These are phyloP conservation scores for Melampsora americana DNA, from an alignment of 1,284 basidiomycete genomes.

Conservation along the genomic window DNA sequence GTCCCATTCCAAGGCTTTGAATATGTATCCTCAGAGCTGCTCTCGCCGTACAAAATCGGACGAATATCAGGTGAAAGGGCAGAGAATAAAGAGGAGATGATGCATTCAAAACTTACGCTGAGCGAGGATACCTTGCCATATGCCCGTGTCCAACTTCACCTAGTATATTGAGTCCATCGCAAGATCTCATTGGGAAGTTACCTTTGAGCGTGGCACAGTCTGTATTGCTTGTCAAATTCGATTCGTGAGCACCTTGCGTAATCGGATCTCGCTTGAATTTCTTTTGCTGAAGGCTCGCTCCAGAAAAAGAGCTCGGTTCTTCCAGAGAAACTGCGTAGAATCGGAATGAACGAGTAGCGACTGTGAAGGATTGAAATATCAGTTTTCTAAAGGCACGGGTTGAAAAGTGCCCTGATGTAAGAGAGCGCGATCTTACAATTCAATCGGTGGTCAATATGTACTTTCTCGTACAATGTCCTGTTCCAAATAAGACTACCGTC, in stretches of 20 bases:
- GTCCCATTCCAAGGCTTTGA: conserved; percentile 32
- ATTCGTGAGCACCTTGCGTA: no score
- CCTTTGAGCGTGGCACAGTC: not conserved
- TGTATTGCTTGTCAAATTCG: no score
- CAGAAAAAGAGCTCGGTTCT: not conserved
- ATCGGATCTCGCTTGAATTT: not conserved
- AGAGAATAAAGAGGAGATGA: not conserved
- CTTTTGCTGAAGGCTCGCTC: not conserved
- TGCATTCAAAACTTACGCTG: not conserved
- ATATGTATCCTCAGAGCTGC: not conserved
- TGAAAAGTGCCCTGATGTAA: not conserved
- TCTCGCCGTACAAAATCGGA: not conserved
- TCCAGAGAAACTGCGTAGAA: not conserved
- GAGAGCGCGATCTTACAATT: not conserved
- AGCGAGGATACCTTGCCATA: not conserved
- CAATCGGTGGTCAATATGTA: not conserved
- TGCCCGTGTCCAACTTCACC: not conserved
- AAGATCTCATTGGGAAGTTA: not conserved
- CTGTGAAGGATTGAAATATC: not conserved
- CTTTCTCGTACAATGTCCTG: not conserved
- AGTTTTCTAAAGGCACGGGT: not conserved
- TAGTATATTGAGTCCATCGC: not conserved
- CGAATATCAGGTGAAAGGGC: not conserved
- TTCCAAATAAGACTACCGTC: conserved; percentile 5
- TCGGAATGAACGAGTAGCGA: not conserved